A percentile compares a stretch with the other conserved stretches of the same genome.
Conservation (phyloP, 2,329 filamentous ascomycete genomes). For the Claviceps humidiphila region DNA sequence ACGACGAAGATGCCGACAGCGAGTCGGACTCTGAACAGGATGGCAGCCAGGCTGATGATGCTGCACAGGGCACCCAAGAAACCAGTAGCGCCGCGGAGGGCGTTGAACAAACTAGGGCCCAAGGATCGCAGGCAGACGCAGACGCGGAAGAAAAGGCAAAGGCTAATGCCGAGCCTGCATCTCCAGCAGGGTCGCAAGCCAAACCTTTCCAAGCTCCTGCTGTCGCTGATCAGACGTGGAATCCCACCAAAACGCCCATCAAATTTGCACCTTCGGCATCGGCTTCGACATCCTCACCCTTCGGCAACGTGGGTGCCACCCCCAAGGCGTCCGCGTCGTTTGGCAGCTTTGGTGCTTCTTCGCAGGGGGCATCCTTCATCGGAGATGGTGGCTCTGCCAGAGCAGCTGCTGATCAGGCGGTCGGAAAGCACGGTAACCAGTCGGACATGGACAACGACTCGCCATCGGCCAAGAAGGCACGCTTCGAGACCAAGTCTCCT, state of each 20-base stretch:
- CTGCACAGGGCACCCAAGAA: slow-evolving; percentile 28
- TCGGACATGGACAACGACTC: slow-evolving; percentile 33
- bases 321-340: slow-evolving; percentile 22
- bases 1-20: slow-evolving; percentile 33
- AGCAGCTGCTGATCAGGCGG: slow-evolving; percentile 12
- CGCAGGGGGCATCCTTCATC: slow-evolving; percentile 16
- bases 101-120: slow-evolving; percentile 8
- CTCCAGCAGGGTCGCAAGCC: neutral
- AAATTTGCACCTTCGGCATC: slow-evolving; percentile 33
- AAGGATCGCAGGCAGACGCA: slow-evolving; percentile 4
- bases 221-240: slow-evolving; percentile 26
- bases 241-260: slow-evolving; percentile 37
- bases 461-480: slow-evolving; percentile 20
- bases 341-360: slow-evolving; percentile 23
- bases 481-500: slow-evolving; percentile 18
- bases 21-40: slow-evolving; percentile 30
- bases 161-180: neutral
- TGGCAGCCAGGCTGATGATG: slow-evolving; percentile 27
- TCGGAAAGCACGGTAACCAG: slow-evolving; percentile 23
- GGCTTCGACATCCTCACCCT: slow-evolving; percentile 18
- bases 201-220: slow-evolving; percentile 12
- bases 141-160: neutral
- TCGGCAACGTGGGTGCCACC: slow-evolving; percentile 17
- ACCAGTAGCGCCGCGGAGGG: slow-evolving; percentile 14
- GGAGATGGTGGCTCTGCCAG: slow-evolving; percentile 14